phyloP scores from a whole-genome alignment of 176 grass and related monocot genomes.

The Ensete glaucum region DNA sequence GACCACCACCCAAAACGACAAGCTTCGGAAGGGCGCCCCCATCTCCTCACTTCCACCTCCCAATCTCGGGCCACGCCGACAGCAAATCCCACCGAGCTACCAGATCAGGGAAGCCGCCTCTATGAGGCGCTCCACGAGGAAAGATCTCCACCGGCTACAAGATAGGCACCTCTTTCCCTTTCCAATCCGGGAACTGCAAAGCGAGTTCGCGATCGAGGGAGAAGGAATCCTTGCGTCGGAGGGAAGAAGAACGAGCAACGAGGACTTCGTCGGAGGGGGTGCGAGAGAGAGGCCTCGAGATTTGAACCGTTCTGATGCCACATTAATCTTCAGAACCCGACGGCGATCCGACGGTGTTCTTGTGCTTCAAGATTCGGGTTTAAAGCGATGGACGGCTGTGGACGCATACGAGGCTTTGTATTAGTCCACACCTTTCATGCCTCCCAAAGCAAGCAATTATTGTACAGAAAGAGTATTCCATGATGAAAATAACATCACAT shows the following conservation, averaged over 20 bases:
- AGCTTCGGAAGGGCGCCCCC: neutral
- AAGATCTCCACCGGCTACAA: neutral
- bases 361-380: neutral
- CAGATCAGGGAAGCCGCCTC: neutral
- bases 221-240: conserved; percentile 1
- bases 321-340: neutral
- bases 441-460: no score
- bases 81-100: neutral
- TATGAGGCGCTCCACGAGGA: neutral
- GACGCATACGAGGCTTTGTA: no score
- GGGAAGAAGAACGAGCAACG: neutral
- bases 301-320: conserved; percentile 11
- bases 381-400: no score
- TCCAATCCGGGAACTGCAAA: neutral
- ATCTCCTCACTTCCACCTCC: neutral
- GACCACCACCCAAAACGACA: conserved; percentile 4
- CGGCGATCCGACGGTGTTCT: neutral
- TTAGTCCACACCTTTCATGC: no score
- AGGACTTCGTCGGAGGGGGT: neutral
- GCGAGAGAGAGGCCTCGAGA: neutral
- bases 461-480: no score
- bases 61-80: neutral
- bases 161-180: neutral
- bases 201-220: neutral
- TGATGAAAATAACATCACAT: no score